These are phyloP conservation scores for Melanomma pulvis-pyrius DNA, from an alignment of 495 filamentous ascomycete genomes.

Conservation along the genomic window DNA sequence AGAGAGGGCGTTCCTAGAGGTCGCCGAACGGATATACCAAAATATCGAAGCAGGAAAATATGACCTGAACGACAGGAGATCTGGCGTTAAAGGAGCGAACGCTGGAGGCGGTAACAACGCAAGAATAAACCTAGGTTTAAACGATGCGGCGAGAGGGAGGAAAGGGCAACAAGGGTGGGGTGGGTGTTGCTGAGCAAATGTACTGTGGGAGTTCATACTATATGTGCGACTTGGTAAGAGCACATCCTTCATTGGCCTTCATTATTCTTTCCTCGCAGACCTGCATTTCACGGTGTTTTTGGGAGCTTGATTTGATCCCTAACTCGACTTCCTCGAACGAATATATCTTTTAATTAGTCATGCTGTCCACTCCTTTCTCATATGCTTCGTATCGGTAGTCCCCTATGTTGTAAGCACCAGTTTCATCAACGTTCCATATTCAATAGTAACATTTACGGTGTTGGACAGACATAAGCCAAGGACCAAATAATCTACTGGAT, in stretches of 20 bases:
- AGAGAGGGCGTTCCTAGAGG: slow-evolving; percentile 87
- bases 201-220: not conserved
- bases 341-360: not conserved
- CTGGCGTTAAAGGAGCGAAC: slow-evolving; percentile 83
- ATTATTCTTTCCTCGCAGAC: not conserved
- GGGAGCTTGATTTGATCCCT: not conserved
- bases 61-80: slow-evolving; percentile 89
- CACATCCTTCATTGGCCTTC: not conserved
- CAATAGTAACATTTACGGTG: no score
- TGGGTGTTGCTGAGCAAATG: slow-evolving; percentile 28
- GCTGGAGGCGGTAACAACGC: slow-evolving; percentile 54
- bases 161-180: slow-evolving; percentile 31
- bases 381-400: no score
- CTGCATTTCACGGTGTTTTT: not conserved
- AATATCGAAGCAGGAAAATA: slow-evolving; percentile 94
- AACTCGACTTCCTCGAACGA: not conserved
- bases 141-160: slow-evolving; percentile 48
- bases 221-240: not conserved
- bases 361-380: not conserved
- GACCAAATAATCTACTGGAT: no score
- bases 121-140: slow-evolving; percentile 60
- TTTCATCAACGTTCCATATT: no score
- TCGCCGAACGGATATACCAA: slow-evolving; percentile 89
- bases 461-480: no score
- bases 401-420: no score